Evolutionary conservation across 2,329 filamentous ascomycete species (phyloP).

Genomic region (Incumbomyces delicatus): DNA sequence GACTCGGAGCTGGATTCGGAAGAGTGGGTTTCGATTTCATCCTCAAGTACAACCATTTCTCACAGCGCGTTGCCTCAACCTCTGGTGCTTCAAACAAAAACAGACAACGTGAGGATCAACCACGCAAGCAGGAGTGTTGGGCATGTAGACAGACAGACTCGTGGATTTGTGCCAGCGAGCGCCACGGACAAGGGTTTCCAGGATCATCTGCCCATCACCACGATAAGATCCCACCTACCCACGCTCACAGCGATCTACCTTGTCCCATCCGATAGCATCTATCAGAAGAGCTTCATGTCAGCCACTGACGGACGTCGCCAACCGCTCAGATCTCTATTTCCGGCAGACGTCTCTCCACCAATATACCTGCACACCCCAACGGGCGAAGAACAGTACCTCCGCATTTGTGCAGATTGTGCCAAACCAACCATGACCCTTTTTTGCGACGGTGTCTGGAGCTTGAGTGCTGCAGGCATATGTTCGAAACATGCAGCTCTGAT

Average conservation of each 20-base stretch:
- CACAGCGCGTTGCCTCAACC: background rate
- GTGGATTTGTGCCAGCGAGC: background rate
- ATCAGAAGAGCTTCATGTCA: background rate
- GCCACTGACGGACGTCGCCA: background rate
- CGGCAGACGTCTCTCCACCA: background rate
- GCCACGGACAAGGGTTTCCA: background rate
- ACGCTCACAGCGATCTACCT: background rate
- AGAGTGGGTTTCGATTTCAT: slow-evolving; percentile 2
- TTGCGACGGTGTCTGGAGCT: background rate
- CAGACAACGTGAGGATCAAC: background rate
- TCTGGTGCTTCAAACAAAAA: background rate
- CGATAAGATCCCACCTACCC: background rate
- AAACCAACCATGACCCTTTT: background rate
- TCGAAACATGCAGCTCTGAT: background rate
- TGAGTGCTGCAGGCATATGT: background rate
- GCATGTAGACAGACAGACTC: background rate
- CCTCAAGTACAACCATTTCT: background rate
- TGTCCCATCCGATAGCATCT: background rate
- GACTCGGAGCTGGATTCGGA: slow-evolving; percentile 1
- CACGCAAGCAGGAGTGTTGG: background rate
- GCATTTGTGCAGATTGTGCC: background rate
- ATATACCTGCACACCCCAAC: background rate
- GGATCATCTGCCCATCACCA: background rate
- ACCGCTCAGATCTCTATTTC: background rate
- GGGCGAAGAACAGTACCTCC: background rate